Evolutionary conservation across 1,139 yeast genomes (phyloP).

Genomic region (Geotrichum klebahnii): DNA sequence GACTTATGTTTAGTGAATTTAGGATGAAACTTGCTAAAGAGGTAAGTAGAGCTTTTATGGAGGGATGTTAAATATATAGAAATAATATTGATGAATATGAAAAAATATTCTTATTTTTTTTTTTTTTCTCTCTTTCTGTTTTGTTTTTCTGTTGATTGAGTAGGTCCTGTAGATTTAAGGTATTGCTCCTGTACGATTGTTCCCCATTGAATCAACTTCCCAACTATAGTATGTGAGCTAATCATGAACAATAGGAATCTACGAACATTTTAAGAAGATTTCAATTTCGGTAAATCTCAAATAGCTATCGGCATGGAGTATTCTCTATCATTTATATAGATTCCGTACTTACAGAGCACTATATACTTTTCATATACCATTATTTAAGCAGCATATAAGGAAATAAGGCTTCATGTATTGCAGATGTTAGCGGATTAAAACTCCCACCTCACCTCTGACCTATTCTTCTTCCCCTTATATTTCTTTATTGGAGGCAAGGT

Average conservation of each 20-base stretch:
- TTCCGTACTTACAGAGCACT: not conserved
- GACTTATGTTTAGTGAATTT: slow-evolving; percentile 21
- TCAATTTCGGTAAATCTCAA: too few relatives aligned
- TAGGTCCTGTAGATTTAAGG: not conserved
- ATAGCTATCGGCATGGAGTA: too few relatives aligned
- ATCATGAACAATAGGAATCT: too few relatives aligned
- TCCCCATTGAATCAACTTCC: too few relatives aligned
- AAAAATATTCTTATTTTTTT: slow-evolving; percentile 1
- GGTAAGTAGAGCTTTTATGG: slow-evolving; percentile 29
- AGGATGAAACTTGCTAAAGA: slow-evolving; percentile 28
- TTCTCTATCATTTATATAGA: too few relatives aligned
- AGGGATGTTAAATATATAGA: too few relatives aligned
- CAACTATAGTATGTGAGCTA: too few relatives aligned
- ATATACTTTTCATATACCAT: not conserved
- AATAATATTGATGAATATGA: too few relatives aligned
- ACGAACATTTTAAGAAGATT: too few relatives aligned
- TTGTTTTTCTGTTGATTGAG: not conserved
- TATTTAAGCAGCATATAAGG: not conserved
- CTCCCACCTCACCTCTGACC: not conserved
- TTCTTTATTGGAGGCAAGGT: too few relatives aligned
- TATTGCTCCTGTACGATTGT: too few relatives aligned
- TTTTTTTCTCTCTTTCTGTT: not conserved
- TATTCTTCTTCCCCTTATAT: too few relatives aligned
- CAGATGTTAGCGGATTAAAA: not conserved
- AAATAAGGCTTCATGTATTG: not conserved